phyloP scores from a whole-genome alignment of 2,329 filamentous ascomycete genomes.

The Neonectria coccinea region DNA sequence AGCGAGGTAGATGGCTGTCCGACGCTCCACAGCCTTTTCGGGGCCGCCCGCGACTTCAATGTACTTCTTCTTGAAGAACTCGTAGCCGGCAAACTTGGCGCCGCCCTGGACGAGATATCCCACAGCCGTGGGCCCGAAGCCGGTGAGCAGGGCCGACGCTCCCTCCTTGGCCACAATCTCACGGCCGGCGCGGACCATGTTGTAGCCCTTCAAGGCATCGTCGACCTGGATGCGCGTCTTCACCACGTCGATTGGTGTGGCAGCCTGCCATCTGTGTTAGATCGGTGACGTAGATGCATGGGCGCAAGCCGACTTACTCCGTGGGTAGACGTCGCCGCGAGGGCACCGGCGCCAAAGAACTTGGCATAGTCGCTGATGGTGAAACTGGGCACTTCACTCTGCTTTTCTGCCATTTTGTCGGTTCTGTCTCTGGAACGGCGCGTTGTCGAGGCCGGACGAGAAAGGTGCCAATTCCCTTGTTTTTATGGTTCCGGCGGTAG shows the following conservation, averaged over 20 bases:
- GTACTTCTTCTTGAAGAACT: conserved; percentile 92
- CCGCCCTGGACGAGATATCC: conserved; percentile 92
- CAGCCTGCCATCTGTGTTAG: conserved; percentile 53
- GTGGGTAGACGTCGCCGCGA: conserved; percentile 64
- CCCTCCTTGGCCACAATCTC: conserved; percentile 85
- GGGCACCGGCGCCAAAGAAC: conserved; percentile 65
- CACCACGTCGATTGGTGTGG: conserved; percentile 74
- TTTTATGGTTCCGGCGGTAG: conserved; percentile 16
- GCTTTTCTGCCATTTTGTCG: conserved; percentile 41
- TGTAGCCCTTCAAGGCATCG: conserved; percentile 84
- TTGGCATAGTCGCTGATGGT: conserved; percentile 60
- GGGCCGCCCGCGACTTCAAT: conserved; percentile 74
- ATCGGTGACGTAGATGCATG: neutral
- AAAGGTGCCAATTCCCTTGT: neutral
- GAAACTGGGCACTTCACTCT: conserved; percentile 55
- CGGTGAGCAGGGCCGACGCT: conserved; percentile 81
- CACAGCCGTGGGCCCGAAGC: conserved; percentile 85
- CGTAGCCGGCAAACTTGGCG: conserved; percentile 92
- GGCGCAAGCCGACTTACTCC: conserved; percentile 53
- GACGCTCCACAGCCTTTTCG: conserved; percentile 56
- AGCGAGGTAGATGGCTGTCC: conserved; percentile 76
- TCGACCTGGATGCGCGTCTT: conserved; percentile 94
- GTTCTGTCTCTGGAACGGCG: conserved; percentile 10
- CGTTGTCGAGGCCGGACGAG: neutral
- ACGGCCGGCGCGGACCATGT: conserved; percentile 82